phyloP scores from a whole-genome alignment of 192 early-diverging fungal genomes.

The Rhizophlyctis rosea region DNA sequence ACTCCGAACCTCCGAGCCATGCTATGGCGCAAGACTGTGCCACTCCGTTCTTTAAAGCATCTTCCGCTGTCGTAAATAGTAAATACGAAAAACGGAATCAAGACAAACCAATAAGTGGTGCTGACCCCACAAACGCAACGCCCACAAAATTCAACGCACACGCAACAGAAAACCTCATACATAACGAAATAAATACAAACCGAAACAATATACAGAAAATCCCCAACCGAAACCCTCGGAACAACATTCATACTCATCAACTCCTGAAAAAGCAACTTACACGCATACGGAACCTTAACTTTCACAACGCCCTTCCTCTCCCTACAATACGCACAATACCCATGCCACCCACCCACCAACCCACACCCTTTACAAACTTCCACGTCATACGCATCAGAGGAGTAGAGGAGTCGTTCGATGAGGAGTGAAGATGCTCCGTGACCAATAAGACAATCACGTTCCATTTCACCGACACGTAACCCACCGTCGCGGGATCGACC shows the following conservation, averaged over 20 bases:
- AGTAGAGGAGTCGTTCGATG: slow-evolving; percentile 90
- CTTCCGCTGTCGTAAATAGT: too few species aligned
- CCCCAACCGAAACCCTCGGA: slow-evolving; percentile 67
- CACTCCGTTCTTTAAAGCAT: too few species aligned
- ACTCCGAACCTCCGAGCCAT: too few species aligned
- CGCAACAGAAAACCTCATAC: too few species aligned
- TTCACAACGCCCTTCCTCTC: slow-evolving; percentile 76
- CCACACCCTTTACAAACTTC: slow-evolving; percentile 90
- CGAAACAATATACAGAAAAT: slow-evolving; percentile 54
- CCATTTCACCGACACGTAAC: slow-evolving; percentile 97
- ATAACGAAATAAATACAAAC: too few species aligned
- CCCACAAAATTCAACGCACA: too few species aligned
- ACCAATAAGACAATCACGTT: slow-evolving; percentile 96
- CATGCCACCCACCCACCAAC: slow-evolving; percentile 82
- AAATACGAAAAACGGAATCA: too few species aligned
- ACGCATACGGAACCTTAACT: slow-evolving; percentile 96
- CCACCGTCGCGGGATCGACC: slow-evolving; percentile 96
- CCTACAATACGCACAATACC: slow-evolving; percentile 84
- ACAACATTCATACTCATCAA: slow-evolving; percentile 94
- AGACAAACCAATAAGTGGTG: too few species aligned
- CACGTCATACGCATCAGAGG: slow-evolving; percentile 90
- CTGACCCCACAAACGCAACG: too few species aligned
- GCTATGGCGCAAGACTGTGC: too few species aligned
- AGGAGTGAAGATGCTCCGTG: slow-evolving; percentile 92
- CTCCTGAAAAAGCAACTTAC: slow-evolving; percentile 98